Evolutionary conservation across 129 eudicot species (phyloP).

Genomic region (Erigeron canadensis): DNA sequence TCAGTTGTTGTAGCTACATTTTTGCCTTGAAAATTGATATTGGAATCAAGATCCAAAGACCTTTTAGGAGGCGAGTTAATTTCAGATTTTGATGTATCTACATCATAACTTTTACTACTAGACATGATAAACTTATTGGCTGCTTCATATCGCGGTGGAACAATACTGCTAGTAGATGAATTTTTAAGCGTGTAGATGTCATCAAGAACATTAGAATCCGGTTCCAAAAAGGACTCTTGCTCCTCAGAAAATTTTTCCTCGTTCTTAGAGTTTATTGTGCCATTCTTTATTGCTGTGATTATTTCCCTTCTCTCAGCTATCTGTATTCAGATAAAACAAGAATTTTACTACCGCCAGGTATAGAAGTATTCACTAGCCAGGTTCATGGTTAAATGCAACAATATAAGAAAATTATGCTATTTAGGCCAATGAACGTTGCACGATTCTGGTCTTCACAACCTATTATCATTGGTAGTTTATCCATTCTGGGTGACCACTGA

Average conservation of each 20-base stretch:
- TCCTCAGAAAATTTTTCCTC: slow-evolving; percentile 28
- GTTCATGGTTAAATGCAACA: neutral
- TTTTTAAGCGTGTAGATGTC: slow-evolving; percentile 18
- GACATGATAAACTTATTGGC: slow-evolving; percentile 1
- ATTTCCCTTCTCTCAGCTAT: slow-evolving; percentile 85
- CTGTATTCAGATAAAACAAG: slow-evolving; percentile 39
- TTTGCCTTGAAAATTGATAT: slow-evolving; percentile 20
- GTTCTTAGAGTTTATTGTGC: slow-evolving; percentile 38
- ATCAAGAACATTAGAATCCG: slow-evolving; percentile 25
- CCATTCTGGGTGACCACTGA: neutral
- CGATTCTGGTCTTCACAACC: neutral
- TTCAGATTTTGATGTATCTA: slow-evolving; percentile 27
- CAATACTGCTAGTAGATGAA: slow-evolving; percentile 19
- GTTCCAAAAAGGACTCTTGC: slow-evolving; percentile 40
- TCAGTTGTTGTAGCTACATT: slow-evolving; percentile 20
- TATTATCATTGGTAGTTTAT: neutral
- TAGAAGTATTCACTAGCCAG: neutral
- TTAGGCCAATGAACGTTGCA: neutral
- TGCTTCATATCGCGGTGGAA: slow-evolving; percentile 8
- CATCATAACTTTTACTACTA: slow-evolving; percentile 7
- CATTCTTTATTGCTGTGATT: slow-evolving; percentile 55
- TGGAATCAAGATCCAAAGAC: slow-evolving; percentile 27
- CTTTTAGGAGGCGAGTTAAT: slow-evolving; percentile 30
- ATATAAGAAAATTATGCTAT: neutral
- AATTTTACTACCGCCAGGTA: neutral